Evolutionary conservation across 225 moss, liverwort and hornwort genomes (phyloP).

Genomic region (Polytrichum formosum): DNA sequence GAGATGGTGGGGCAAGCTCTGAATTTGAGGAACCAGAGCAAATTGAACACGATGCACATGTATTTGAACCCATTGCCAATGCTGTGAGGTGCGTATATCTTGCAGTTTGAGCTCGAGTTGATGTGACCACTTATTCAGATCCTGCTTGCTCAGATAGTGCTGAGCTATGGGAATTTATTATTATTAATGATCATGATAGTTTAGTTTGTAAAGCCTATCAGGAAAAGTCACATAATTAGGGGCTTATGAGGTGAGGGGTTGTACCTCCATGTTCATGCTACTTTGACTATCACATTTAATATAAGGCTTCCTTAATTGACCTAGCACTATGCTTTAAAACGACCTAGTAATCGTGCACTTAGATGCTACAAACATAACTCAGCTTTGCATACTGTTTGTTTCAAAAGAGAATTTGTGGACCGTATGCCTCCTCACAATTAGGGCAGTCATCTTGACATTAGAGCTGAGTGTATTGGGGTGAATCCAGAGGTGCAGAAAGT

Average conservation of each 20-base stretch:
- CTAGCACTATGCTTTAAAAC: no score
- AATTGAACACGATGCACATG: conserved; percentile 18
- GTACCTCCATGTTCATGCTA: no score
- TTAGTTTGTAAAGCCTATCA: not conserved
- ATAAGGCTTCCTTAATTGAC: no score
- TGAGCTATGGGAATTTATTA: no score
- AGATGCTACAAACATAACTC: not conserved
- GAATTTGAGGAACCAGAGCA: conserved; percentile 25
- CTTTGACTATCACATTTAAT: no score
- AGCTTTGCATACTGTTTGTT: conserved; percentile 18
- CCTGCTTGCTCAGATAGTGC: no score
- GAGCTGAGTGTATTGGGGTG: not conserved
- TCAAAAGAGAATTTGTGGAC: not conserved
- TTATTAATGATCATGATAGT: no score
- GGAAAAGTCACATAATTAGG: no score
- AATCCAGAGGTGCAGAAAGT: conserved; percentile 39
- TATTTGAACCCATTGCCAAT: conserved; percentile 21
- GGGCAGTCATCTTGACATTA: not conserved
- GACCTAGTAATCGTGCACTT: no score
- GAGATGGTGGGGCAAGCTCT: conserved; percentile 32
- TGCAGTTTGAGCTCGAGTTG: conserved; percentile 9
- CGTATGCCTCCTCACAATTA: not conserved
- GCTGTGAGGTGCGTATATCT: conserved; percentile 40
- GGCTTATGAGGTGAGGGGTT: no score
- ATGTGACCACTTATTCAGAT: conserved; percentile 11